Evolutionary conservation across 306 rosid genomes (phyloP).

Genomic region (Bauhinia variegata): DNA sequence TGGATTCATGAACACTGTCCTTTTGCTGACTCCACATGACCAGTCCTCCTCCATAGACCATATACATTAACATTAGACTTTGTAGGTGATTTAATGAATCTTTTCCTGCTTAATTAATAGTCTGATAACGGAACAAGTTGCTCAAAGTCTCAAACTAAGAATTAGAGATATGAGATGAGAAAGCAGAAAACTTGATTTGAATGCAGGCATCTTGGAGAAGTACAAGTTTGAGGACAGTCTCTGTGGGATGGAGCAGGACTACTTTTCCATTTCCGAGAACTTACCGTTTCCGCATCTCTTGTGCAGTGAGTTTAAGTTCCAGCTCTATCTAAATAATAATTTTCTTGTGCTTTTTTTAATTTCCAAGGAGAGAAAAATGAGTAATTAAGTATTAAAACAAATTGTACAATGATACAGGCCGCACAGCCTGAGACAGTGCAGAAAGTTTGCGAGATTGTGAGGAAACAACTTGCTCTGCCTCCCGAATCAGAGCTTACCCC

Average conservation of each 20-base stretch:
- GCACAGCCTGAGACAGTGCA: slow-evolving; percentile 46
- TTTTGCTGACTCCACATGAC: no score
- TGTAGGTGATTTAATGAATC: neutral
- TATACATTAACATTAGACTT: no score
- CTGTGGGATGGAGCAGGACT: slow-evolving; percentile 42
- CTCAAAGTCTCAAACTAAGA: no score
- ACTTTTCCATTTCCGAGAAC: slow-evolving; percentile 53
- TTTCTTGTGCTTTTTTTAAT: neutral
- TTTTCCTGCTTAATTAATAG: neutral
- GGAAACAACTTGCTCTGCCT: slow-evolving; percentile 57
- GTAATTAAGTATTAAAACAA: no score
- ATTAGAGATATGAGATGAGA: neutral
- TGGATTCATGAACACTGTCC: no score
- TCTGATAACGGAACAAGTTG: neutral
- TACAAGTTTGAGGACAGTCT: slow-evolving; percentile 37
- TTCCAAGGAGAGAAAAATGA: neutral
- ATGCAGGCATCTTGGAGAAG: slow-evolving; percentile 40
- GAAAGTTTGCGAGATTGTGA: slow-evolving; percentile 55
- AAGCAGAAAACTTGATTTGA: neutral
- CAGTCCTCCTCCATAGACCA: no score
- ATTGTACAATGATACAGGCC: slow-evolving; percentile 4
- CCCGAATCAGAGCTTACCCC: slow-evolving; percentile 51
- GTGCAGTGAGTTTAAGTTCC: slow-evolving; percentile 45
- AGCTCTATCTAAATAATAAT: neutral
- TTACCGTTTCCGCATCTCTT: slow-evolving; percentile 52